Evolutionary conservation across 306 rosid species (phyloP), one percentile per base, ranked within the genome.

Genomic region (Casuarina equisetifolia): DNA sequence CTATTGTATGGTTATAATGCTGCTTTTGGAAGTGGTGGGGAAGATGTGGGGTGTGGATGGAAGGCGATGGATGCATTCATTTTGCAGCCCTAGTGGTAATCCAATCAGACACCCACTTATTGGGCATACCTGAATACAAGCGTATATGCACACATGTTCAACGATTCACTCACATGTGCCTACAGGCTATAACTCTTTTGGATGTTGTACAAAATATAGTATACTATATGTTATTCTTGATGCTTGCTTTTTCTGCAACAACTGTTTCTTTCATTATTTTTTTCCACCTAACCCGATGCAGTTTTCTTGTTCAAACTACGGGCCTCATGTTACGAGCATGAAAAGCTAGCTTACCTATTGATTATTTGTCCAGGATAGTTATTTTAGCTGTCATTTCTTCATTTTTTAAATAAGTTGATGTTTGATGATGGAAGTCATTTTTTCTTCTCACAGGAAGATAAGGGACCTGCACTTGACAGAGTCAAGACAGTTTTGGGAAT

Each of bases 401-500:
- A 70, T 17, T 42, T 62, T 63, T 73, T 57, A 55, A 32, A 67
- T 9, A 42, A 38, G 66, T 49, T 50, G 43, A 5, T 58, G 55
- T 45, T 75, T 66, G 55, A 62, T 77, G 75, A n/a, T 38, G 8
- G 62, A 45, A n/a, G 39, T 38, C 36, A 69, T 76, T 35, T 73
- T 35, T 70, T 59, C 73, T 76, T 81, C 80, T 63, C 73, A 69
- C 83, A 95, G 99, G 99, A 95, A 80, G 99, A 95, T 72, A 92
- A 95, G 85, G 99, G 92, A 75, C 99, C 99, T 45, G 92, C 82
- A 72, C 92, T 95, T 77, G 99, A 95, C 86, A 92, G 97, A 2
- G 97, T 92, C 38, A 95, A 86, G 88, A 87, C 99, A 52, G 90
- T 95, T 69, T 72, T 88, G 91, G 97, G 99, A 52, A 95, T 95